A percentile compares a stretch with the other conserved stretches of the same genome.
Evolutionary conservation across 345 rosid genomes (phyloP).

Genomic region (Aurinia saxatilis): DNA sequence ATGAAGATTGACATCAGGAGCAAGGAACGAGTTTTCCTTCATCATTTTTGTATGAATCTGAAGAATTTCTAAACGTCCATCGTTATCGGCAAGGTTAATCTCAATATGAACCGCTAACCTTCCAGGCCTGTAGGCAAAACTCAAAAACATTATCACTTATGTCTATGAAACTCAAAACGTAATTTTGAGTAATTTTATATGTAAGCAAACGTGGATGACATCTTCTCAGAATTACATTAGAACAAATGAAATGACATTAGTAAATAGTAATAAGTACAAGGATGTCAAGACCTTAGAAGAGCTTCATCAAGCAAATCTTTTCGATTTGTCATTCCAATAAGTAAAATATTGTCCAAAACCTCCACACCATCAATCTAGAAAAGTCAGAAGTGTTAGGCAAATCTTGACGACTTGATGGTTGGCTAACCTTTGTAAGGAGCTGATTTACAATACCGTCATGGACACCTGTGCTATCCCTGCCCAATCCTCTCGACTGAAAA

Average conservation of each 20-base stretch:
- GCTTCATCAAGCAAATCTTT: conserved; percentile 96
- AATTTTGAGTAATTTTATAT: too few relatives aligned
- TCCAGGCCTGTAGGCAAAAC: conserved; percentile 54
- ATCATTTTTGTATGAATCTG: conserved; percentile 86
- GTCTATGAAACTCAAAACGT: not conserved
- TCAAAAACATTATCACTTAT: not conserved
- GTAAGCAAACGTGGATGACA: too few relatives aligned
- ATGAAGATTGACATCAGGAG: conserved; percentile 70
- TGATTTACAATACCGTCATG: conserved; percentile 91
- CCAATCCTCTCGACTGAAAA: conserved; percentile 81
- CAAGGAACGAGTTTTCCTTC: conserved; percentile 86
- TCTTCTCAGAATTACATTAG: too few relatives aligned
- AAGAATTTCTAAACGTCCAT: conserved; percentile 81
- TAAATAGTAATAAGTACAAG: not conserved
- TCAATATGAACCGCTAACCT: conserved; percentile 90
- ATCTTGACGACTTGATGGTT: conserved; percentile 5
- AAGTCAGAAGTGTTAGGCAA: not conserved
- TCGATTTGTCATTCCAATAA: conserved; percentile 96
- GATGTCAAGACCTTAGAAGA: conserved; percentile 61
- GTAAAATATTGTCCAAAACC: conserved; percentile 83
- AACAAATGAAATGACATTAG: too few relatives aligned
- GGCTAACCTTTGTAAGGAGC: conserved; percentile 81
- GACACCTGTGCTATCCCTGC: conserved; percentile 87
- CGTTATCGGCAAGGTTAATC: conserved; percentile 90
- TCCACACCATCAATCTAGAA: conserved; percentile 96